Percentiles rank a stretch among this genome's conserved stretches.
Evolutionary conservation across 139 green algal species (phyloP).

Genomic region (Closterium sp.): DNA sequence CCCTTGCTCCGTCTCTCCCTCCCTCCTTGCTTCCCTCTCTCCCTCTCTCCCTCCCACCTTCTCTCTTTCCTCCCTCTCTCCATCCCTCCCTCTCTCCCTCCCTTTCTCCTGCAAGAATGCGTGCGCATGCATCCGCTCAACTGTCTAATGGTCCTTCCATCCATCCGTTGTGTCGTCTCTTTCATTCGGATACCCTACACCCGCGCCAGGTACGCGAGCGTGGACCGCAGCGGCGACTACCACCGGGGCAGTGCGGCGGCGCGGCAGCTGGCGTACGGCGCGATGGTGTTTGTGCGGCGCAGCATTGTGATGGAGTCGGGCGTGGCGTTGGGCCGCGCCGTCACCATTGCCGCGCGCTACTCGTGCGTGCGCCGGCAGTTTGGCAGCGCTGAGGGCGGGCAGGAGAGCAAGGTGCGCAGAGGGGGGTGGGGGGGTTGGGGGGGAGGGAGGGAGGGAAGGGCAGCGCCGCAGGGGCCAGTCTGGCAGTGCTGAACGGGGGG

Average conservation of each 20-base stretch:
- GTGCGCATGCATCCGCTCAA: too few species aligned
- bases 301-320: conserved; percentile 16
- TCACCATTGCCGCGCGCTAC: conserved; percentile 29
- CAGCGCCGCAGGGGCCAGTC: too few species aligned
- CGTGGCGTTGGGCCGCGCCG: background rate
- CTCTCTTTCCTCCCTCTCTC: background rate
- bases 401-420: conserved; percentile 14
- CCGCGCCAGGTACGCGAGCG: conserved; percentile 4
- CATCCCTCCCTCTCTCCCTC: background rate
- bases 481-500: too few species aligned
- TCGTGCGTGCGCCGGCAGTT: conserved; percentile 22
- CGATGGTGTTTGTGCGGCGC: conserved; percentile 61
- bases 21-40: background rate
- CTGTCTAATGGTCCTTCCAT: too few species aligned
- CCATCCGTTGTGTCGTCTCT: background rate
- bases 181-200: background rate
- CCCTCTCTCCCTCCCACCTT: background rate
- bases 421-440: too few species aligned
- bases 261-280: conserved; percentile 85
- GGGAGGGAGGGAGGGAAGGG: too few species aligned
- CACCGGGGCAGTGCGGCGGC: conserved; percentile 55
- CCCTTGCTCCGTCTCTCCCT: background rate
- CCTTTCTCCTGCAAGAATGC: too few species aligned
- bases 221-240: background rate
- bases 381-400: background rate